A percentile compares a stretch with the other conserved stretches of the same genome.
Conservation (phyloP, 1,284 basidiomycete genomes). For the Pascua sp. region DNA sequence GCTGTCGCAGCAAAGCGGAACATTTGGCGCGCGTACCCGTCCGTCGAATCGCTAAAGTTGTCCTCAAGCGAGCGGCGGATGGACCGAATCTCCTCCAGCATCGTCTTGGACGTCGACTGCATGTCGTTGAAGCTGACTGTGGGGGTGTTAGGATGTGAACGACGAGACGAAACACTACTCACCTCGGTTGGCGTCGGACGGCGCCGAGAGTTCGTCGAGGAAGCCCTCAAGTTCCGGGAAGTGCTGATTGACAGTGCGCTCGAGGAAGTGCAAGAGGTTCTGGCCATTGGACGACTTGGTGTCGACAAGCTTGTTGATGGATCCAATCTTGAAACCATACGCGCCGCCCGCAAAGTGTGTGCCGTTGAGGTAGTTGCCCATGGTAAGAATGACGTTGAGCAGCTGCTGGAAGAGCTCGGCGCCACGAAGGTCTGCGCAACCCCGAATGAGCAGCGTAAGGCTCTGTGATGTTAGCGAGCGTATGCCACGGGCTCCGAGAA, state of each 20-base stretch:
- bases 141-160: too few species aligned
- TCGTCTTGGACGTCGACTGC: constrained; percentile 52
- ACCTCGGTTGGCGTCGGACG: constrained; percentile 82
- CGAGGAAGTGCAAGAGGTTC: constrained; percentile 91
- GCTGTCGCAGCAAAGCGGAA: constrained; percentile 78
- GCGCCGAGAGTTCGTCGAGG: constrained; percentile 80
- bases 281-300: constrained; percentile 93
- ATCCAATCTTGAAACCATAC: constrained; percentile 94
- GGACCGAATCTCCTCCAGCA: constrained; percentile 72
- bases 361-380: constrained; percentile 98
- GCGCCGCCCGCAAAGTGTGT: constrained; percentile 95
- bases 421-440: constrained; percentile 68
- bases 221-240: constrained; percentile 87
- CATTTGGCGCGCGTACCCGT: constrained; percentile 83
- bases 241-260: constrained; percentile 79
- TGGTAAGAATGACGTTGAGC: constrained; percentile 70
- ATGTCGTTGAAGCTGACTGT: constrained; percentile 39
- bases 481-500: constrained; percentile 15
- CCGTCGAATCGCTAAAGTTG: constrained; percentile 67
- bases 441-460: constrained; percentile 72
- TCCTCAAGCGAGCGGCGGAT: constrained; percentile 74
- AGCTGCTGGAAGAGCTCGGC: constrained; percentile 83
- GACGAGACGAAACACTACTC: too few species aligned
- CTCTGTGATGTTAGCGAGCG: constrained; percentile 54
- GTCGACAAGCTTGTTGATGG: constrained; percentile 98